Evolutionary conservation across 106 monocot species (phyloP), one percentile per base, ranked within the genome.

Genomic region (Ottelia alismoides): DNA sequence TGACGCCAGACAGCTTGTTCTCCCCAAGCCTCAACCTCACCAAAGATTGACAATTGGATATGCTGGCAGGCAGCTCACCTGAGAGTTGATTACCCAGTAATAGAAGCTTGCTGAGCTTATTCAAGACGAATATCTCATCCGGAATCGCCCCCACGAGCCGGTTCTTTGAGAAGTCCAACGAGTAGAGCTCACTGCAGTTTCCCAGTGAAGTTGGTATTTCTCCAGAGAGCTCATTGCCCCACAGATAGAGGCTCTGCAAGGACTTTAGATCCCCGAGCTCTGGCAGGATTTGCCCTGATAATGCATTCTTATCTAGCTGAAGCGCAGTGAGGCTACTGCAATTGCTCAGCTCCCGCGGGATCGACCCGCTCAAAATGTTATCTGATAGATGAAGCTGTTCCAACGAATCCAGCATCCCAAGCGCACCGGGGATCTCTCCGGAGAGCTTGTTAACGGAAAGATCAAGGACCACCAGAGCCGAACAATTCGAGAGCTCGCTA

Each of bases 361-460:
- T 65, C 0, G 60, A 21, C 2, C 94, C 88, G 0, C 68, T 31
- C 30, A 88, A 71, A 65, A 51, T 20, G 31, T 96, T 96, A 30
- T 96, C 88, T 0, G 94, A 96, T 12, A 96, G 67, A 63, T 96
- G 94, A 22, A 96, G 72, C 69, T 88, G 84, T 52, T 96, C 84
- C 57, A 96, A 44, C 7, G 65, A 11, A 7, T 27, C n/a, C 32
- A 96, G 58, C 45, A 22, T 67, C 28, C 94, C 94, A 14, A 96
- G 32, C 64, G 71, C 81, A 0, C 62, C 66, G 14, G 94, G 94
- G 44, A 96, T 61, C 31, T 64, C 69, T 2, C 85, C 94, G 0
- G 75, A 57, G 27, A 96, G 70, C 68, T 67, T 71, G 43, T 96
- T 96, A 12, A 61, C 81, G 0, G 94, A 88, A 11, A 96, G 73